Evolutionary conservation across 83 land plant genomes (phyloP), one percentile per base, ranked within the genome.

Genomic region (Thuja plicata): DNA sequence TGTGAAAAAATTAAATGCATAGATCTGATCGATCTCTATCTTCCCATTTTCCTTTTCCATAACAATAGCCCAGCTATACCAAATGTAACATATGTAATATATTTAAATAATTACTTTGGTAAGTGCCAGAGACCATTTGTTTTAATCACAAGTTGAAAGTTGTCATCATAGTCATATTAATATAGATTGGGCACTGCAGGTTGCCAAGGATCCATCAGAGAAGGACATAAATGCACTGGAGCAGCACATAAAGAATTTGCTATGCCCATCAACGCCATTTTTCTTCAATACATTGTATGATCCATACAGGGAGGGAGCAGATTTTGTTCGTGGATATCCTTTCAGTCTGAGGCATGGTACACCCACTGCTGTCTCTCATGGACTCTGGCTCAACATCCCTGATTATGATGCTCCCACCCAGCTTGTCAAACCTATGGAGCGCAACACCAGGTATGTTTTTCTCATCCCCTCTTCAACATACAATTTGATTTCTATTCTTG

Each of bases 211-310:
- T 62, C 95, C 95, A 24, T 88, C 91, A 86, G 94, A 92, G 48
- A 88, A 89, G 35, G 90, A 94, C 34, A 92, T 94, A 87, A 89
- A 92, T 73, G 95, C 95, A 2, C 87, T 94, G 15, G 92, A 87
- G 84, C 95, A 94, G 89, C 95, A 94, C 91, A 94, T 92, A 35
- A 92, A 91, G 89, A 94, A 94, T 41, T 85, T 92, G 24, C 78
- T 94, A 21, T 45, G 79, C 88, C 94, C 95, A 4, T 94, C 94
- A 7, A 94, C 94, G 8, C 92, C 94, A 15, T 88, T 89, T 43
- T 94, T 94, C 91, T 92, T 94, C 88, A 94, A 94, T 85, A 92
- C 94, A 2, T 32, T 94, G 87, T 94, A 94, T 81, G 92, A 94
- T 70, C 94, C 95, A 24, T 94, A 81, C 89, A 88, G 92, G 19